A percentile compares a stretch with the other conserved stretches of the same genome.
Conservation (phyloP, 257 asterid genomes). For the Thymus mandschuricus region DNA sequence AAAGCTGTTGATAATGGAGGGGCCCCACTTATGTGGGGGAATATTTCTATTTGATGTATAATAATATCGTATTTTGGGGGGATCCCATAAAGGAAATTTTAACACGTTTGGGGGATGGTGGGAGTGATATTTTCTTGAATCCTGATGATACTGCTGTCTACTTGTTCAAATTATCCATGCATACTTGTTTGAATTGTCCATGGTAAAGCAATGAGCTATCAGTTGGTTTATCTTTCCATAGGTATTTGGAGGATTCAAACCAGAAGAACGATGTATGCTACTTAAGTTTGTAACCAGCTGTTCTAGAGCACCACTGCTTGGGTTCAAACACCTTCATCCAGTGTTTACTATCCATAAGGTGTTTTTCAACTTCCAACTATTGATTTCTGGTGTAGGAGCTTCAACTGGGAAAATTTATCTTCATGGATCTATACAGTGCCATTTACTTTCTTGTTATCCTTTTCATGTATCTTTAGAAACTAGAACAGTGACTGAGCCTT, state of each 20-base stretch:
- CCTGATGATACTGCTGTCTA: not conserved
- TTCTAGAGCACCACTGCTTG: constrained; percentile 95
- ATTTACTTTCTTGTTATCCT: constrained; percentile 2
- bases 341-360: constrained; percentile 98
- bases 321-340: constrained; percentile 95
- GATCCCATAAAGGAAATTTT: too few relatives aligned
- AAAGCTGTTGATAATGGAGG: too few relatives aligned
- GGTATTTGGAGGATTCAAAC: constrained; percentile 82
- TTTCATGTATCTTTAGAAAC: not conserved
- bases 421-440: constrained; percentile 12
- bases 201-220: not conserved
- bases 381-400: constrained; percentile 20
- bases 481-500: constrained; percentile 5
- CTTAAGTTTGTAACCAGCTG: constrained; percentile 98
- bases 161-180: constrained; percentile 1
- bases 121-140: not conserved
- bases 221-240: constrained; percentile 36
- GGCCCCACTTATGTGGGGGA: too few relatives aligned
- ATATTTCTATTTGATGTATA: too few relatives aligned
- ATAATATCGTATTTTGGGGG: too few relatives aligned
- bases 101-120: too few relatives aligned
- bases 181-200: constrained; percentile 6
- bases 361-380: constrained; percentile 26
- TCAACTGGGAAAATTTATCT: not conserved
- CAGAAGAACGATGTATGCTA: constrained; percentile 89